Conservation (phyloP, 805 yeast species). For the Candida patagonica region DNA sequence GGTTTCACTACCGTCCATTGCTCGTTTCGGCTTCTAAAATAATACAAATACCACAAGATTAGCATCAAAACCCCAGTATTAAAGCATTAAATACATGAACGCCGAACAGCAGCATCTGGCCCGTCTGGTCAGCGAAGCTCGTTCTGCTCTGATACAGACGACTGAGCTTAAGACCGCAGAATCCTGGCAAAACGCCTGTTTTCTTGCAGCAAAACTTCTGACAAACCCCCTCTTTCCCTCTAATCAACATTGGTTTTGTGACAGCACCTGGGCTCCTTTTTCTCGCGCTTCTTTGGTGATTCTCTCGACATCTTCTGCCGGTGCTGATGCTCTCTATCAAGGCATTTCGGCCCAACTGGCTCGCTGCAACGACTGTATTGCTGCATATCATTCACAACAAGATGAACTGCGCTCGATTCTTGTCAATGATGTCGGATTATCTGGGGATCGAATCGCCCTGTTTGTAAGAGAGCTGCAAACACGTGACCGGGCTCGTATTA, state of each 20-base stretch:
- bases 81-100: too few species aligned
- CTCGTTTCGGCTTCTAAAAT: too few species aligned
- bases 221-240: constrained; percentile 1
- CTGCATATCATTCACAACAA: constrained; percentile 8
- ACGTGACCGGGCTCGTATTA: too few species aligned
- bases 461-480: constrained; percentile 2
- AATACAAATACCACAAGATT: too few species aligned
- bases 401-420: constrained; percentile 5
- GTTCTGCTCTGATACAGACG: background rate
- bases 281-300: constrained; percentile 6
- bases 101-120: constrained; percentile 2
- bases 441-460: background rate
- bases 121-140: constrained; percentile 1
- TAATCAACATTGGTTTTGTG: constrained; percentile 13
- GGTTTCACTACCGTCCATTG: too few species aligned
- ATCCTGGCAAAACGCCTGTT: constrained; percentile 2
- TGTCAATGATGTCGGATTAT: background rate
- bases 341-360: constrained; percentile 2
- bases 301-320: constrained; percentile 4
- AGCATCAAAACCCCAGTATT: too few species aligned
- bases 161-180: background rate
- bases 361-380: constrained; percentile 12
- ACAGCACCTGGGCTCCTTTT: constrained; percentile 7
- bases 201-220: background rate
- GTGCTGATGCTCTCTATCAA: constrained; percentile 1